Conservation (phyloP, 495 filamentous ascomycete species). For the Xylaria nigripes region DNA sequence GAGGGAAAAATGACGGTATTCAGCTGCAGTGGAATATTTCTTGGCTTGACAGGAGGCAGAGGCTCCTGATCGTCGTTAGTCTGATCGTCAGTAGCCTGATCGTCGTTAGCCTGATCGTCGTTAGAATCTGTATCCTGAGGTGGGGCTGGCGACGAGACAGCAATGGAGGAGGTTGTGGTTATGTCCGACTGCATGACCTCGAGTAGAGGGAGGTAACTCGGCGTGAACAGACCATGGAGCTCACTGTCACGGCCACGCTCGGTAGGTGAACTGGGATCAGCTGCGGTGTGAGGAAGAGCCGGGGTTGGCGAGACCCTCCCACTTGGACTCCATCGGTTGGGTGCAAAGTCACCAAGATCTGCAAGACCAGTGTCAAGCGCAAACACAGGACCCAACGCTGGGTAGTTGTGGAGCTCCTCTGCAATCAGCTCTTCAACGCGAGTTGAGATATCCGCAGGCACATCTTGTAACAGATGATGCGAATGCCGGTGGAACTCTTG, state of each 20-base stretch:
- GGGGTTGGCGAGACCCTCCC: constrained; percentile 36
- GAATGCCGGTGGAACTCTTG: constrained; percentile 41
- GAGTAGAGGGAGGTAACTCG: constrained; percentile 50
- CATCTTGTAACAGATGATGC: constrained; percentile 36
- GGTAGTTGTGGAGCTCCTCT: constrained; percentile 35
- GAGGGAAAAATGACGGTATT: constrained; percentile 20
- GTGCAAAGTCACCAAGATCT: constrained; percentile 8
- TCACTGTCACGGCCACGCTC: constrained; percentile 49
- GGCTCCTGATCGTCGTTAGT: constrained; percentile 21
- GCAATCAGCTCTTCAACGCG: constrained; percentile 36
- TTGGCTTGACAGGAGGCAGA: constrained; percentile 3
- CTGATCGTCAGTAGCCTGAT: no score
- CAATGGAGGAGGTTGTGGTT: constrained; percentile 10
- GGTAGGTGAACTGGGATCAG: constrained; percentile 33
- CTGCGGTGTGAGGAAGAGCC: constrained; percentile 33
- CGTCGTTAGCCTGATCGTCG: constrained; percentile 20
- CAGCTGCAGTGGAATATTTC: constrained; percentile 8
- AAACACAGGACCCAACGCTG: constrained; percentile 28
- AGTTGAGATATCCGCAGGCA: constrained; percentile 36
- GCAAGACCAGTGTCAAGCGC: constrained; percentile 11
- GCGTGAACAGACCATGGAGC: constrained; percentile 53
- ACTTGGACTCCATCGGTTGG: constrained; percentile 20
- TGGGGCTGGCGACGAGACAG: constrained; percentile 12
- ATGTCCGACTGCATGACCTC: constrained; percentile 33
- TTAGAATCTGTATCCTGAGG: constrained; percentile 25